Evolutionary conservation across 345 rosid genomes (phyloP), one percentile per base, ranked within the genome.

Genomic region (Acer campestre): DNA sequence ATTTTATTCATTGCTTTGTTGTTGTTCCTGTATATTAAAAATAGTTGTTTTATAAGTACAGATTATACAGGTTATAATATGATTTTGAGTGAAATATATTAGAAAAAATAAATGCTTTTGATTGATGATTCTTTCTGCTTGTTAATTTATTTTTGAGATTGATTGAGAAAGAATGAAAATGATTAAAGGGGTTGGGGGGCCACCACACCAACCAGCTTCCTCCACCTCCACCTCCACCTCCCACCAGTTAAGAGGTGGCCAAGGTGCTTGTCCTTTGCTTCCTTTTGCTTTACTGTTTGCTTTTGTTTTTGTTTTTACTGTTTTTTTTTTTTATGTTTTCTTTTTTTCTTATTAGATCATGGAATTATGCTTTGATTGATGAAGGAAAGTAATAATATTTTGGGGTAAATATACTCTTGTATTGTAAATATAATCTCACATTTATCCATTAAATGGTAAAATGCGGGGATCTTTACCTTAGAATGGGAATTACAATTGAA

Each of bases 231-330:
- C 77, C 61, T n/a, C n/a, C n/a, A n/a, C n/a, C n/a, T n/a, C n/a
- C n/a, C 16, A 3, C 77, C 61, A 62, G n/a, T 49, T 0, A 27
- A 27, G 61, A 61, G 68, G 6, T 16, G 59, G 59, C 17, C 44
- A 46, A 44, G 7, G 61, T 63, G 69, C 44, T 20, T 53, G 62
- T n/a, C n/a, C 7, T 51, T 74, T 63, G 8, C 16, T 12, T 38
- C n/a, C 68, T 65, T 25, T 65, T 58, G 17, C 68, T 74, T 48
- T 29, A 29, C 38, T 20, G n/a, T 64, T 25, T 74, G 49, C 16
- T 63, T 25, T 25, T 25, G 27, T 25, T 25, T 35, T 35, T 35
- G 38, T 62, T 40, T 25, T 51, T 7, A 16, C 17, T 10, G 27
- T 3, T 62, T 9, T 20, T 11, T 62, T 3, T 62, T 9, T 20